phyloP scores from a whole-genome alignment of 257 asterid species.

The Eucommia ulmoides region DNA sequence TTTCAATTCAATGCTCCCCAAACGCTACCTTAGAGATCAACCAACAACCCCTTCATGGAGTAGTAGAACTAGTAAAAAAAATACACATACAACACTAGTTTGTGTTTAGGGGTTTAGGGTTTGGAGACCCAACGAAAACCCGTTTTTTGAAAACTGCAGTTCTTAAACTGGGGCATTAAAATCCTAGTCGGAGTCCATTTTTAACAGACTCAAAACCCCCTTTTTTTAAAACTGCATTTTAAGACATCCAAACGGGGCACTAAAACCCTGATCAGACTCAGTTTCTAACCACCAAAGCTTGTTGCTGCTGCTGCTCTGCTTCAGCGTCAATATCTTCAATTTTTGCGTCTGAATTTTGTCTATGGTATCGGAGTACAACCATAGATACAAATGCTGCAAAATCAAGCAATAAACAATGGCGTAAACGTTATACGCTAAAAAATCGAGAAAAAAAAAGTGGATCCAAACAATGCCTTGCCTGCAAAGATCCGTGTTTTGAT shows the following conservation, averaged over 20 bases:
- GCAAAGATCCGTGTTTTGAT: constrained; percentile 67
- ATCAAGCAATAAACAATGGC: constrained; percentile 1
- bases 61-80: too few relatives aligned
- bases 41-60: too few relatives aligned
- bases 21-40: too few relatives aligned
- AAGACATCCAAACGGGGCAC: neutral
- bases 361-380: constrained; percentile 60
- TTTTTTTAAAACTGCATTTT: neutral
- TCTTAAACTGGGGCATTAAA: too few relatives aligned
- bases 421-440: neutral
- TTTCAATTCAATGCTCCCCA: too few relatives aligned
- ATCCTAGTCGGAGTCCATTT: too few relatives aligned
- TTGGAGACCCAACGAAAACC: too few relatives aligned
- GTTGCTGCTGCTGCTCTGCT: constrained; percentile 16
- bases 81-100: too few relatives aligned
- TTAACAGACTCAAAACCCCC: neutral
- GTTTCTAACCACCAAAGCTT: constrained; percentile 43
- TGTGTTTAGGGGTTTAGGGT: too few relatives aligned
- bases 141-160: too few relatives aligned
- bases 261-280: constrained; percentile 14
- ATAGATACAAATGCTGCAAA: constrained; percentile 79
- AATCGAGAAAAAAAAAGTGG: neutral
- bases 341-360: constrained; percentile 32
- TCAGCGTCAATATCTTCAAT: constrained; percentile 20
- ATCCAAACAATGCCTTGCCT: constrained; percentile 26